Evolutionary conservation across 345 rosid species (phyloP), one percentile per base, ranked within the genome.

Genomic region (Melaleuca alternifolia): DNA sequence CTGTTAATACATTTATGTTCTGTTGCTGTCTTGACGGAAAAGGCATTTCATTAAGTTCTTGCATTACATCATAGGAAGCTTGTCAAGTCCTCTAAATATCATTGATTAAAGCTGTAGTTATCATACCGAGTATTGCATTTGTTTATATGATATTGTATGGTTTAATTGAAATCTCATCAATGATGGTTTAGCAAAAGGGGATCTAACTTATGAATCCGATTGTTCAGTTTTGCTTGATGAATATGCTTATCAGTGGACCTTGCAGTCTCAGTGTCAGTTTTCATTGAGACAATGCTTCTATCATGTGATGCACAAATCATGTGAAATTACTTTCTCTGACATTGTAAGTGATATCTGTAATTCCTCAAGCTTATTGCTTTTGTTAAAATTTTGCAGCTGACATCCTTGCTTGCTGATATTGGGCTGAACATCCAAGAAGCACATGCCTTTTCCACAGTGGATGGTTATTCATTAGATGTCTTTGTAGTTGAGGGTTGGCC

Each of bases 401-500:
- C 99, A 85, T 89, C 98, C 79, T 92, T 96, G 87, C 96, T 97
- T 54, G 95, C 98, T 87, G 98, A 97, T 86, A 91, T 95, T 88
- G 99, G 97, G 89, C 92, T 97, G 86, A 97, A 97, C 92, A 97
- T 97, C 90, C 99, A 95, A 91, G 99, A 97, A 92, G 99, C 99
- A 23, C 99, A 97, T 87, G 99, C 93, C 54, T 96, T 97, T 92
- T 97, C 99, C 85, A 96, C 99, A 9, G 93, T 89, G 16, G 98
- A 97, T 88, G 99, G 99, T 84, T 97, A 90, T 91, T 97, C 99
- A 76, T 92, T 97, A 50, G 99, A 97, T 93, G 99, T 96, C 87
- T 97, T 97, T 91, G 99, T 97, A 84, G 99, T 97, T 90, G 99
- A 97, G 87, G 99, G 99, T 90, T 97, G 99, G 99, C 98, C 95